Percentiles rank a stretch among this genome's conserved stretches.
Conservation (phyloP, 345 rosid species). For the sweet orange (Citrus sinensis) region DNA sequence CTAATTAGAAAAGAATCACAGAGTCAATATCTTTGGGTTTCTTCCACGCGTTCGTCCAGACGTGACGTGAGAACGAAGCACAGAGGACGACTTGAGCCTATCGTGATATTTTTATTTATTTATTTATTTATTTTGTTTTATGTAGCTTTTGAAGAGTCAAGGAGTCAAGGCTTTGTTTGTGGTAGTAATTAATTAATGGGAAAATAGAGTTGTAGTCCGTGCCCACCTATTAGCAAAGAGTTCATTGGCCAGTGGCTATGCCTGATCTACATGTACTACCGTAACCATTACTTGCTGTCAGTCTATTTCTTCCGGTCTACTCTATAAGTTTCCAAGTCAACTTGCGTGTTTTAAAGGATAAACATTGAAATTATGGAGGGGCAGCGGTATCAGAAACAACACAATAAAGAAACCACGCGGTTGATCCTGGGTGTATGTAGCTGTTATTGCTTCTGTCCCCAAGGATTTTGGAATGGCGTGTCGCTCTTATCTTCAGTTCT, state of each 20-base stretch:
- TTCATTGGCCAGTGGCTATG: neutral
- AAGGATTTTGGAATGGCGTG: neutral
- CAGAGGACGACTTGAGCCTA: neutral
- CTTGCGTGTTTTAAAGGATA: neutral
- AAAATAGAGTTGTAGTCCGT: neutral
- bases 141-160: neutral
- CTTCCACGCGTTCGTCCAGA: neutral
- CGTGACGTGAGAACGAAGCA: neutral
- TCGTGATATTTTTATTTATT: neutral
- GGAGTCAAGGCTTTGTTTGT: neutral
- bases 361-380: neutral
- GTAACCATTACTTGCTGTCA: neutral
- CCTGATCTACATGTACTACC: neutral
- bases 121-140: neutral
- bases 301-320: neutral
- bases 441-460: neutral
- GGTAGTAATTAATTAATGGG: neutral
- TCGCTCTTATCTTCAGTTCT: neutral
- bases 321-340: neutral
- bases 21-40: neutral
- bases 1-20: neutral
- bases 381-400: neutral
- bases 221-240: neutral
- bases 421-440: neutral
- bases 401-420: neutral